phyloP scores from a whole-genome alignment of 2,329 filamentous ascomycete genomes.

The Stagonosporopsis rhizophila region DNA sequence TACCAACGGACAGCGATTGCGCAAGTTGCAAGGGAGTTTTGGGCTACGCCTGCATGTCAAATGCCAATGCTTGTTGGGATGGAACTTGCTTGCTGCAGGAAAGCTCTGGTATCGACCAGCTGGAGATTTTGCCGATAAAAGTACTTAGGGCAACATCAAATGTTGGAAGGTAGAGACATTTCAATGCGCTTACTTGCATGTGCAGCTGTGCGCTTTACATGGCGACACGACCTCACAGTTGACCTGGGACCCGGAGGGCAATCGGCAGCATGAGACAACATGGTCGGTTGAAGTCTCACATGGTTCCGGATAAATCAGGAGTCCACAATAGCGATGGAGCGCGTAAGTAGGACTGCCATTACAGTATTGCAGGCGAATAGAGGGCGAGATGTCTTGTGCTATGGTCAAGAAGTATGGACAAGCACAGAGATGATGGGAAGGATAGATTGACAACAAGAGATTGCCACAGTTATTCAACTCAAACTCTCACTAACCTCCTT shows the following conservation, averaged over 20 bases:
- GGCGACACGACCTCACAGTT: background rate
- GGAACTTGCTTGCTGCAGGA: too few species aligned
- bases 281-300: background rate
- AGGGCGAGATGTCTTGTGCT: too few species aligned
- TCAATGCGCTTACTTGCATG: background rate
- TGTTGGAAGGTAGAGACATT: background rate
- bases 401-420: too few species aligned
- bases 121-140: background rate
- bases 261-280: background rate
- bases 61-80: too few species aligned
- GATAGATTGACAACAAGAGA: background rate
- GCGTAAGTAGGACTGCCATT: too few species aligned
- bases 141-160: background rate
- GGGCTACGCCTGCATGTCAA: too few species aligned
- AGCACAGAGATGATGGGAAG: background rate
- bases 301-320: background rate
- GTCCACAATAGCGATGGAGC: too few species aligned
- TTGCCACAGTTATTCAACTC: constrained; percentile 1
- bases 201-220: background rate
- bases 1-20: too few species aligned
- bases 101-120: too few species aligned
- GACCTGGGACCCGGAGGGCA: background rate
- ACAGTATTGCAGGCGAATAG: too few species aligned
- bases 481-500: constrained; percentile 44
- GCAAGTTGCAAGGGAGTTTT: too few species aligned